Base-by-base conservation (phyloP, 2,329 filamentous ascomycete species). In the Sporothrix curviconia region DNA sequence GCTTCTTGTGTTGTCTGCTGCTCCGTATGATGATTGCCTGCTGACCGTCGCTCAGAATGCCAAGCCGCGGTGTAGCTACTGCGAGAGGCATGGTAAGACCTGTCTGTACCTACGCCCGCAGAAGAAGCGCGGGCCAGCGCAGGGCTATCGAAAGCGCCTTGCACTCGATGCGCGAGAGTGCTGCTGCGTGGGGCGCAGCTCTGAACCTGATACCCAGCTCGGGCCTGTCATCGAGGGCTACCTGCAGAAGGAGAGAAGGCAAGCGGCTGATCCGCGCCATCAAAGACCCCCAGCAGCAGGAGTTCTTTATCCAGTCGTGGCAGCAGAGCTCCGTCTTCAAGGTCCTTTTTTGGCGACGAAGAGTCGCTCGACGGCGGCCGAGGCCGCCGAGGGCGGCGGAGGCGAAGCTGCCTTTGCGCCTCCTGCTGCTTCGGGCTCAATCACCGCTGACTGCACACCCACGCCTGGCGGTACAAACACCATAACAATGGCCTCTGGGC, bases 41-140 rank as follows among this genome's bases (percentile, higher is more conserved):
- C 49, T 57, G 19, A 57, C 49, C 1, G 4, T 8, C 3, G 4
- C 8, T 4, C 34, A 64, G 61, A 77, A 77, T 60, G 73, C 72
- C 50, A 66, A 68, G 44, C 75, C 75, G n/a, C 71, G 74, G 46
- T 77, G 75, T 62, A 69, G 73, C 62, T 74, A 76, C 42, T 77
- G 75, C 54, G 70, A 72, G 55, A 66, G 68, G 57, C 70, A 72
- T 58, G 70, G 70, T 59, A 72, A 71, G 63, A 65, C 67, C 0
- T 72, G 70, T 49, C 61, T 70, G 25, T 72, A 72, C 55, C 64
- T 71, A 37, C 66, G 70, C n/a, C 70, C 70, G 0, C 70, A 70
- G 55, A 72, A 72, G 62, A 70, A 71, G 37, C 68, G 70, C 30
- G 70, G 70, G 0, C 70, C 70, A 1, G 70, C 71, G 22, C 71